These are phyloP conservation scores for Westerdykella ornata DNA, from an alignment of 2,329 filamentous ascomycete species.

Conservation along the genomic window DNA sequence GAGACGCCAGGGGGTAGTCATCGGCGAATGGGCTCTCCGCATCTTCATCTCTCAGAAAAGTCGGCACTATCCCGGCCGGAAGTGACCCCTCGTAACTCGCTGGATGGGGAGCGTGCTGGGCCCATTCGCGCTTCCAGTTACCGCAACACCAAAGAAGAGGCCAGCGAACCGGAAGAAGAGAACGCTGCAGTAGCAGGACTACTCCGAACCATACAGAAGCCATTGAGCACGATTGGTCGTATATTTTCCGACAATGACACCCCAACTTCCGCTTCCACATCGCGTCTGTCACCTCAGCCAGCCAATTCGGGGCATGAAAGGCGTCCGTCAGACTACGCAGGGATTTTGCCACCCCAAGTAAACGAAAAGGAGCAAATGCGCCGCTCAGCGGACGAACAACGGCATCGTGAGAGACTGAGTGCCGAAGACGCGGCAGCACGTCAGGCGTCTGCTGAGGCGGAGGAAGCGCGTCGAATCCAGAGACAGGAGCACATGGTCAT, in stretches of 20 bases:
- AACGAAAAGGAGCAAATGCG: constrained; percentile 14
- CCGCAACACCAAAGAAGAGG: constrained; percentile 32
- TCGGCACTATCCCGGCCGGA: constrained; percentile 49
- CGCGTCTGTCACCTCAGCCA: constrained; percentile 46
- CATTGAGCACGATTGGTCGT: constrained; percentile 82
- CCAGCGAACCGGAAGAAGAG: constrained; percentile 54
- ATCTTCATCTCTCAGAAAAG: constrained; percentile 43
- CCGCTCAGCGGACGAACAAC: constrained; percentile 23
- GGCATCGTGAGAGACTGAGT: constrained; percentile 43
- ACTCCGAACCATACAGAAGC: constrained; percentile 82
- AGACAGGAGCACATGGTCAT: constrained; percentile 81
- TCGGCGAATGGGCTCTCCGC: constrained; percentile 39
- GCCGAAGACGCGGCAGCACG: constrained; percentile 83
- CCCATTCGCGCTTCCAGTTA: constrained; percentile 52
- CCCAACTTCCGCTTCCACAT: constrained; percentile 18
- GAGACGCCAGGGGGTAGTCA: constrained; percentile 19
- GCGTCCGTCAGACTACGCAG: constrained; percentile 33
- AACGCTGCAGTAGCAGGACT: constrained; percentile 76
- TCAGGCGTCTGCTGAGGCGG: constrained; percentile 83
- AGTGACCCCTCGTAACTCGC: constrained; percentile 53
- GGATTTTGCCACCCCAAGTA: constrained; percentile 7
- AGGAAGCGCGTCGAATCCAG: constrained; percentile 77
- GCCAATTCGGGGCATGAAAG: constrained; percentile 22
- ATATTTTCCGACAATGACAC: constrained; percentile 74
- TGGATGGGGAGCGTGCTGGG: constrained; percentile 54